phyloP scores from a whole-genome alignment of 108 stramenopile genomes.

The Nitzschia sp. region DNA sequence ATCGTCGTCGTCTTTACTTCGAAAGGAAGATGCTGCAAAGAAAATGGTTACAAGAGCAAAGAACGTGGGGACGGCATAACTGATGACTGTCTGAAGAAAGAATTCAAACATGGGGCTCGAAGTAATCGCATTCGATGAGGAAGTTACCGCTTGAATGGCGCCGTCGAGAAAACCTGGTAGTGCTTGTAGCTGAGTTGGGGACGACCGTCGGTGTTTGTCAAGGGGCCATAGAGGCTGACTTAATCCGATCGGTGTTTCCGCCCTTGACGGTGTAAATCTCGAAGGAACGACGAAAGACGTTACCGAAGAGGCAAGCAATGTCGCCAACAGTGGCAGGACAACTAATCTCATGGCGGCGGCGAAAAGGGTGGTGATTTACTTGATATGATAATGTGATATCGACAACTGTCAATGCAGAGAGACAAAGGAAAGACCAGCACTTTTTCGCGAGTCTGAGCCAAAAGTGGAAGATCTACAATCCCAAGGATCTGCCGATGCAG shows the following conservation, averaged over 20 bases:
- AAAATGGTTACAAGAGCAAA: constrained; percentile 40
- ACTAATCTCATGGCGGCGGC: not conserved
- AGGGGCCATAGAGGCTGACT: not conserved
- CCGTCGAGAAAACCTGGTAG: not conserved
- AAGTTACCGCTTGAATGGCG: not conserved
- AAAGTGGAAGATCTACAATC: not conserved
- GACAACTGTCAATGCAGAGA: not conserved
- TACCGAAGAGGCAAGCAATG: not conserved
- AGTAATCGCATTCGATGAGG: too few species aligned
- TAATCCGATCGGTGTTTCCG: not conserved
- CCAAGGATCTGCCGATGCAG: too few species aligned
- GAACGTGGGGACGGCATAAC: constrained; percentile 49
- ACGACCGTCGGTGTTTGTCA: not conserved
- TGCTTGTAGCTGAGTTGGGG: not conserved
- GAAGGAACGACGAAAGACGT: not conserved
- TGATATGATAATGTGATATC: not conserved
- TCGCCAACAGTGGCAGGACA: not conserved
- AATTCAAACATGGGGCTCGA: constrained; percentile 30
- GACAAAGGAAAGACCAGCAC: not conserved
- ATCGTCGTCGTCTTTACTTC: not conserved
- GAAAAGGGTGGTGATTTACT: not conserved
- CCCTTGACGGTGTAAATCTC: not conserved
- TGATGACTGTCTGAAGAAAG: constrained; percentile 50
- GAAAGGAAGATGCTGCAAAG: constrained; percentile 30
- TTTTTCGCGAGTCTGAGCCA: not conserved